These are phyloP conservation scores for Trypanosoma mega DNA, from an alignment of 208 protist genomes.

Conservation along the genomic window DNA sequence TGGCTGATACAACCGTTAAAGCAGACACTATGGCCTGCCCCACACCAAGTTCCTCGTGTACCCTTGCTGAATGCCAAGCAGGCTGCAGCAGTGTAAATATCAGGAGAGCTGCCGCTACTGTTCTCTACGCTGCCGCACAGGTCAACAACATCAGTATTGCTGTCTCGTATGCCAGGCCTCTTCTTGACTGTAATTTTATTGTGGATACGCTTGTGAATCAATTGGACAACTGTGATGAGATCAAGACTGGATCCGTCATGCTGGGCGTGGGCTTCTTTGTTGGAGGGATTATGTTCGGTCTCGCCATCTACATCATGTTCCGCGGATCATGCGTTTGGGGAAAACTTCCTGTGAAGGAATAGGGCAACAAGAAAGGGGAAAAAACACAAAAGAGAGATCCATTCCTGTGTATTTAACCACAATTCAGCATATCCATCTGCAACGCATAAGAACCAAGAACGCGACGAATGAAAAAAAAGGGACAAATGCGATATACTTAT, in stretches of 20 bases:
- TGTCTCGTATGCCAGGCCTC: conserved; percentile 46
- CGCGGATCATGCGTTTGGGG: conserved; percentile 50
- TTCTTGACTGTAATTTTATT: conserved; percentile 76
- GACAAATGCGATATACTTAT: no score
- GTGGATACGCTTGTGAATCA: conserved; percentile 51
- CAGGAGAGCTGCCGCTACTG: conserved; percentile 26
- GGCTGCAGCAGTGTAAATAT: conserved; percentile 11
- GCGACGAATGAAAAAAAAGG: no score
- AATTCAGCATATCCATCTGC: no score
- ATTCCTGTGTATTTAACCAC: no score
- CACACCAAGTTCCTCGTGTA: conserved; percentile 11
- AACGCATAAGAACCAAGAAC: no score
- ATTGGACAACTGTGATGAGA: conserved; percentile 19
- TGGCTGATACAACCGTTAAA: conserved; percentile 2
- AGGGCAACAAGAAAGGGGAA: no score
- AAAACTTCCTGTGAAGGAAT: not conserved
- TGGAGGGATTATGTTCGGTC: conserved; percentile 63
- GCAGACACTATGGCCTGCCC: not conserved
- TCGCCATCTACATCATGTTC: conserved; percentile 61
- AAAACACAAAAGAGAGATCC: no score
- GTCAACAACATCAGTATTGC: conserved; percentile 54
- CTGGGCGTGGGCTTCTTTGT: conserved; percentile 71
- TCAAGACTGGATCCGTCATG: conserved; percentile 24
- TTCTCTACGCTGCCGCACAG: conserved; percentile 29
- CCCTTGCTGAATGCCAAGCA: conserved; percentile 37